Evolutionary conservation across 2,329 filamentous ascomycete genomes (phyloP), one percentile per base, ranked within the genome.

Genomic region (Claviceps arundinis): DNA sequence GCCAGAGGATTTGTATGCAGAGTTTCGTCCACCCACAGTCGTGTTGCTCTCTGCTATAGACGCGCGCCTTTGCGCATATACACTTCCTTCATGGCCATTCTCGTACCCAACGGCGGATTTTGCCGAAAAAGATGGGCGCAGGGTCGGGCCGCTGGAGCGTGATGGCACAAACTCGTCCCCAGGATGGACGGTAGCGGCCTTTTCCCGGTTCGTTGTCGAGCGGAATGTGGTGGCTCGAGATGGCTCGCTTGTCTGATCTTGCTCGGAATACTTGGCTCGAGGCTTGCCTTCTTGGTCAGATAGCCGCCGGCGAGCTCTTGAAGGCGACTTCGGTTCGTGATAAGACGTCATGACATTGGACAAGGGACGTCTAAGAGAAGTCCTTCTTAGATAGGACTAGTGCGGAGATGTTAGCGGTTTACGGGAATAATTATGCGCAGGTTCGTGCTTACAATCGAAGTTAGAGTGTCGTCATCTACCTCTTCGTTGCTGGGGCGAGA

Each of bases 231-330:
- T 59, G 48, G 72, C 69, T n/a, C 73, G 71, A 26, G 70, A 62
- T 14, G 65, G 44, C 42, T 69, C 66, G 51, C 63, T 65, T 7
- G 66, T 61, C 54, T 71, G 69, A 9, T 74, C 71, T n/a, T 77
- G 72, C 59, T 64, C 73, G 64, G 58, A 66, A 57, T 58, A 71
- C 64, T 57, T 68, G 50, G 58, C 56, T 37, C 58, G 62, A 56
- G 64, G 65, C 13, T 67, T 70, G 41, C 79, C 76, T 56, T 76
- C 73, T 58, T 78, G 76, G 51, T 82, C 78, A 2, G 78, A 81
- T 41, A 81, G 67, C 24, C 78, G 76, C 40, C 78, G 74, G 52
- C 67, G 65, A 26, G 77, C 57, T 47, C 69, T 70, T 16, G 77
- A 73, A 46, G 78, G 77, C 1, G 77, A 79, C 6, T 68, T 64